Conservation (phyloP, 257 asterid genomes). For the Solanum megistacrolobum region DNA sequence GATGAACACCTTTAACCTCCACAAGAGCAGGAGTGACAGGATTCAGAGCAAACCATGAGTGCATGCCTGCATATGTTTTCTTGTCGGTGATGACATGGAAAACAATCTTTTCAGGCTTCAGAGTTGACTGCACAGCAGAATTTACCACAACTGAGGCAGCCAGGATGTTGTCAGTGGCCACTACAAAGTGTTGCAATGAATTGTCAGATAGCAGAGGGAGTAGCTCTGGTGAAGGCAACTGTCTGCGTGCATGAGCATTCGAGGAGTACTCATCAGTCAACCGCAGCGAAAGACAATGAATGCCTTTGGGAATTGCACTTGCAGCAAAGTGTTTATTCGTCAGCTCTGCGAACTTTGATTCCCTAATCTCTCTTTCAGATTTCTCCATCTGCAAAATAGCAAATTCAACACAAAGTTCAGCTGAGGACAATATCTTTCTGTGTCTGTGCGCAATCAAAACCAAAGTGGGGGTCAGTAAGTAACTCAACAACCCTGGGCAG, state of each 20-base stretch:
- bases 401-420: neutral
- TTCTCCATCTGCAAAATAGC: conserved; percentile 45
- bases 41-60: conserved; percentile 95
- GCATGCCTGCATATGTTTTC: conserved; percentile 98
- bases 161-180: conserved; percentile 91
- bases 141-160: conserved; percentile 95
- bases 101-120: conserved; percentile 68
- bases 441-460: neutral
- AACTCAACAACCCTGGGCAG: neutral
- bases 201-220: conserved; percentile 85
- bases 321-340: conserved; percentile 92
- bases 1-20: conserved; percentile 95
- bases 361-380: conserved; percentile 75
- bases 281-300: conserved; percentile 84
- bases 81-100: conserved; percentile 98
- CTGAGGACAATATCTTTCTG: neutral
- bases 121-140: conserved; percentile 76
- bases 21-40: conserved; percentile 71
- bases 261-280: conserved; percentile 94
- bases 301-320: conserved; percentile 84
- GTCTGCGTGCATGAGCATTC: conserved; percentile 94
- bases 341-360: conserved; percentile 73
- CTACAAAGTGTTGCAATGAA: conserved; percentile 70
- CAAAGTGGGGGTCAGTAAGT: neutral
- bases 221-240: conserved; percentile 87